These are phyloP conservation scores for Fusarium poae DNA, from an alignment of 2,329 filamentous ascomycete species.

Conservation along the genomic window DNA sequence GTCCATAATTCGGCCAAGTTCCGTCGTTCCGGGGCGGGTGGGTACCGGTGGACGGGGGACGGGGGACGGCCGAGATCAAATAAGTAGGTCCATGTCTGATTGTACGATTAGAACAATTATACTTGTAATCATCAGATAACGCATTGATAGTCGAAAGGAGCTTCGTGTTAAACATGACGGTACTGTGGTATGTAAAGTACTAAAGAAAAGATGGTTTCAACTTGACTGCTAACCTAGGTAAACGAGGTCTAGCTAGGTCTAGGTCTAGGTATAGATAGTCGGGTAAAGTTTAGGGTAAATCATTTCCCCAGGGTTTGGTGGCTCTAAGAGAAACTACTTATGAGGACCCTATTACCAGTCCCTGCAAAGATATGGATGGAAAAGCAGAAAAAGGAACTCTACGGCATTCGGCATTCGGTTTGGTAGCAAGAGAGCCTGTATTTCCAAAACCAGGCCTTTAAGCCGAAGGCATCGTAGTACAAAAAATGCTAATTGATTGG, in stretches of 20 bases:
- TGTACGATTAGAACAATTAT: not conserved
- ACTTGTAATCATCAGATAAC: not conserved
- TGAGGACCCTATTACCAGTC: not conserved
- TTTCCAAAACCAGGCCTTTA: slow-evolving; percentile 35
- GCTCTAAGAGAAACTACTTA: slow-evolving; percentile 5
- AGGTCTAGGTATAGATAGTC: slow-evolving; percentile 2
- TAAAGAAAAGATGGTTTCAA: not conserved
- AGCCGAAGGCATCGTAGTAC: slow-evolving; percentile 39
- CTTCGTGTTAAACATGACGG: not conserved
- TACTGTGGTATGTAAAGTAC: not conserved
- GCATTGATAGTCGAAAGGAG: not conserved
- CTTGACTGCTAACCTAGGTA: not conserved
- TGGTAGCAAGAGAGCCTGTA: slow-evolving; percentile 6
- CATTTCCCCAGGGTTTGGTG: slow-evolving; percentile 31
- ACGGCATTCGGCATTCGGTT: slow-evolving; percentile 59
- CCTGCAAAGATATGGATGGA: not conserved
- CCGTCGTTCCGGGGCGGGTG: slow-evolving; percentile 40
- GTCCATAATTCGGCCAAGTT: slow-evolving; percentile 46
- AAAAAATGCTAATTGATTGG: not conserved
- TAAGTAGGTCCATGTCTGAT: not conserved
- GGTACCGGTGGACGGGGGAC: slow-evolving; percentile 42
- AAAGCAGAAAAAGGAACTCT: not conserved
- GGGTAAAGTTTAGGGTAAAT: slow-evolving; percentile 17
- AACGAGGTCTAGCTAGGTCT: slow-evolving; percentile 13
- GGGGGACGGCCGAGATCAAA: slow-evolving; percentile 46